Evolutionary conservation across 2,329 filamentous ascomycete species (phyloP).

Genomic region (Fusarium sarcochroum): DNA sequence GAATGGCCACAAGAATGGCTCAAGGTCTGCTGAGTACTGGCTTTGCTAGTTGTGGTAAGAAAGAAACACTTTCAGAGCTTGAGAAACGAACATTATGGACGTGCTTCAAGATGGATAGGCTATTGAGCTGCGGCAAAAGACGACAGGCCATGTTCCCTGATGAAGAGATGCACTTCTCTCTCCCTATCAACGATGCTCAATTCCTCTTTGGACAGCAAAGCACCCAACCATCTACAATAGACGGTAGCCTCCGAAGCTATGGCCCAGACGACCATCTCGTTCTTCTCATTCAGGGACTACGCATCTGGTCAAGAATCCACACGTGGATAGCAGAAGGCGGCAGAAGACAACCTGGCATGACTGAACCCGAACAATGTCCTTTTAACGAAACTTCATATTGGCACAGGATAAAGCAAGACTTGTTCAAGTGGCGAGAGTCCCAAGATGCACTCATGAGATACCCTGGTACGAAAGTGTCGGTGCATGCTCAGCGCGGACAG

Average conservation of each 20-base stretch:
- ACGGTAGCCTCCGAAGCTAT: neutral
- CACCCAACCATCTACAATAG: neutral
- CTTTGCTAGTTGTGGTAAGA: constrained; percentile 28
- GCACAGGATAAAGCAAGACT: constrained; percentile 37
- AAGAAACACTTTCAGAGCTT: constrained; percentile 32
- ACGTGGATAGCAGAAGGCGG: constrained; percentile 45
- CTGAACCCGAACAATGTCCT: constrained; percentile 38
- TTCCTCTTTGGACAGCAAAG: constrained; percentile 36
- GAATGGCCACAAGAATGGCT: constrained; percentile 45
- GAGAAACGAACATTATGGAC: constrained; percentile 46
- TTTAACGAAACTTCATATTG: constrained; percentile 40
- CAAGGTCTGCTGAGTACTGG: constrained; percentile 44
- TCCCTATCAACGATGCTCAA: constrained; percentile 35
- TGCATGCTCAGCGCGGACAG: constrained; percentile 45
- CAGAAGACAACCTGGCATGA: constrained; percentile 40
- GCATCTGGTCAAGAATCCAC: constrained; percentile 46
- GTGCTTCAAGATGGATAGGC: constrained; percentile 44
- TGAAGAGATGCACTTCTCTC: constrained; percentile 30
- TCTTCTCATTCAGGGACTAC: constrained; percentile 36
- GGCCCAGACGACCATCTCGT: constrained; percentile 34
- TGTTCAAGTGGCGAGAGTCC: constrained; percentile 40
- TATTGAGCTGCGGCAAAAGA: constrained; percentile 43
- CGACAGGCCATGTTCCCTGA: constrained; percentile 43
- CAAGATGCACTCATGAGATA: constrained; percentile 38
- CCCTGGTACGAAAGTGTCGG: constrained; percentile 38